Evolutionary conservation across 2,329 filamentous ascomycete genomes (phyloP).

Genomic region (Penicillium hesseltinei): DNA sequence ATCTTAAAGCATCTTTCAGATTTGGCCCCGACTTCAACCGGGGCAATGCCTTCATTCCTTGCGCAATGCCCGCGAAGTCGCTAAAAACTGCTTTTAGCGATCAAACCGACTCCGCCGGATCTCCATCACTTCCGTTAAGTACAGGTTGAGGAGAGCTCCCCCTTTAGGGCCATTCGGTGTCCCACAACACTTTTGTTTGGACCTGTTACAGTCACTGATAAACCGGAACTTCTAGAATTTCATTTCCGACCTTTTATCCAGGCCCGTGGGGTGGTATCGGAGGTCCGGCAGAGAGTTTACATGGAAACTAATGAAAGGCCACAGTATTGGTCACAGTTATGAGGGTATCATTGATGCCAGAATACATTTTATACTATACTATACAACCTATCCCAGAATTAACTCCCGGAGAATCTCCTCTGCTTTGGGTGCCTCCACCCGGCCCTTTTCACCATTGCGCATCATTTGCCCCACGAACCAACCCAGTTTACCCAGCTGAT

Average conservation of each 20-base stretch:
- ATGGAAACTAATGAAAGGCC: background rate
- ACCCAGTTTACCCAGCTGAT: conserved; percentile 63
- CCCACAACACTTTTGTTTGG: conserved; percentile 24
- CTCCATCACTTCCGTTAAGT: conserved; percentile 47
- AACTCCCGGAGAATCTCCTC: conserved; percentile 54
- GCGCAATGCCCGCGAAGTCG: conserved; percentile 28
- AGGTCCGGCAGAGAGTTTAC: background rate
- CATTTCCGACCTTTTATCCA: background rate
- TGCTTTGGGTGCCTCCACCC: conserved; percentile 61
- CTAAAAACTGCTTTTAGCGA: conserved; percentile 50
- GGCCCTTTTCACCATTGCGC: conserved; percentile 57
- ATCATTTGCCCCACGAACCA: conserved; percentile 71
- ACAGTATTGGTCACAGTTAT: background rate
- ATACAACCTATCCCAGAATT: conserved; percentile 32
- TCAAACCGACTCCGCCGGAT: conserved; percentile 27
- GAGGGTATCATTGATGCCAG: conserved; percentile 26
- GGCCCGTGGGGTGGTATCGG: background rate
- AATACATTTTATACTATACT: conserved; percentile 13
- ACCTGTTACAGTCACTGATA: conserved; percentile 11
- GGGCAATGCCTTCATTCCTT: conserved; percentile 14
- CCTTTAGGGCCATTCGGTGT: conserved; percentile 26
- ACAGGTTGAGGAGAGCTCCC: conserved; percentile 46
- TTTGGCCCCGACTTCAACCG: conserved; percentile 12
- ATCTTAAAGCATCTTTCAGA: conserved; percentile 8
- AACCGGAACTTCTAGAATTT: conserved; percentile 13